A percentile compares a stretch with the other conserved stretches of the same genome.
Evolutionary conservation across 345 rosid genomes (phyloP).

Genomic region (Corchorus olitorius): DNA sequence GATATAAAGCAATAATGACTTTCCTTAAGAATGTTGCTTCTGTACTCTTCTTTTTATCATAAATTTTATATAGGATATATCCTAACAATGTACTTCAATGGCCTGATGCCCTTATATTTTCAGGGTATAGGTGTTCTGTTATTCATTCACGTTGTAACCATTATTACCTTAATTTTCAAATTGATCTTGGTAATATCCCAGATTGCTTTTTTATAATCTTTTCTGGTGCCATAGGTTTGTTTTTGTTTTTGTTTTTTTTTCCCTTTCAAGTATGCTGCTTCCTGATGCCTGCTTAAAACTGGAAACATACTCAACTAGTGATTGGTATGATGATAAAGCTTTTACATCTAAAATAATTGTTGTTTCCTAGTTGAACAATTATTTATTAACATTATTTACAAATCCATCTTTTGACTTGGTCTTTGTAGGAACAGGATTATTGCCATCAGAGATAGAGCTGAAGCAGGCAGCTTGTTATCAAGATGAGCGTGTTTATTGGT

Average conservation of each 20-base stretch:
- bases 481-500: slow-evolving; percentile 48
- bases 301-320: no score
- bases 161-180: not conserved
- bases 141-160: not conserved
- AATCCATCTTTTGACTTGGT: not conserved
- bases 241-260: no score
- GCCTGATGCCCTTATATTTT: not conserved
- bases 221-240: no score
- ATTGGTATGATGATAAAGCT: no score
- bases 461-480: slow-evolving; percentile 20
- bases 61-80: not conserved
- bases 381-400: no score
- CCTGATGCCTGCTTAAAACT: not conserved
- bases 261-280: not conserved
- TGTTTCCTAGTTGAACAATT: no score
- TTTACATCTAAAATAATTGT: no score
- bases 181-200: not conserved
- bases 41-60: no score
- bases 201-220: no score
- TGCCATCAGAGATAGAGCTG: slow-evolving; percentile 16
- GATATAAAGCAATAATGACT: no score
- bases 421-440: slow-evolving; percentile 25
- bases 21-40: no score
- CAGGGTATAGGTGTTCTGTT: no score
- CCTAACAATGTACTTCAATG: not conserved